These are phyloP conservation scores for Cryptococcus wingfieldii DNA, from an alignment of 1,284 basidiomycete genomes.

Conservation along the genomic window DNA sequence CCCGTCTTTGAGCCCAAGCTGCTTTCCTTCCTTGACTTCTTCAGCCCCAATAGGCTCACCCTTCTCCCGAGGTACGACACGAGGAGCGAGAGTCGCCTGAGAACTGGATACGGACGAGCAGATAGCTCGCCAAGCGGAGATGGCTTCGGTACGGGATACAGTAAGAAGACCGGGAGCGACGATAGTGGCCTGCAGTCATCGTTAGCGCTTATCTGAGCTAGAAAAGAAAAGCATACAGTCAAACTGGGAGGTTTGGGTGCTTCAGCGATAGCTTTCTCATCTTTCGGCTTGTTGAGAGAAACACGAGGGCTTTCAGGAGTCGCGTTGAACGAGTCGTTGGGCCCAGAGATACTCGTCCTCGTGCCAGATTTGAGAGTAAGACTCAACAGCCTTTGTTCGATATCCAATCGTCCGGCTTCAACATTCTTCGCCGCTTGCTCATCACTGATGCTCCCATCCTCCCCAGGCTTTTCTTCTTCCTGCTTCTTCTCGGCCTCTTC, in stretches of 20 bases:
- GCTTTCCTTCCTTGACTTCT: background rate
- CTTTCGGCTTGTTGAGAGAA: slow-evolving; percentile 22
- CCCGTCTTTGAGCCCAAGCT: slow-evolving; percentile 38
- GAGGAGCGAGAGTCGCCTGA: slow-evolving; percentile 12
- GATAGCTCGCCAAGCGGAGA: slow-evolving; percentile 46
- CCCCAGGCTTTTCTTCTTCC: slow-evolving; percentile 8
- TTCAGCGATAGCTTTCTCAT: slow-evolving; percentile 25
- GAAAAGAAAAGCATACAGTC: slow-evolving; percentile 29
- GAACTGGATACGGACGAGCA: slow-evolving; percentile 21
- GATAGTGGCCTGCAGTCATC: slow-evolving; percentile 45
- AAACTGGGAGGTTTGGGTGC: slow-evolving; percentile 42
- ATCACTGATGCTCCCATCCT: slow-evolving; percentile 5
- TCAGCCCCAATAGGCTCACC: slow-evolving; percentile 1
- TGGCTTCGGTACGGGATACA: slow-evolving; percentile 48
- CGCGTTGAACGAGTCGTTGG: background rate
- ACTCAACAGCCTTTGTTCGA: slow-evolving; percentile 29
- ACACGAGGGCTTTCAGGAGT: slow-evolving; percentile 13
- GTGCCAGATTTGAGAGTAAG: slow-evolving; percentile 22
- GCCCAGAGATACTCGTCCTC: slow-evolving; percentile 4
- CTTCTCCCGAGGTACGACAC: slow-evolving; percentile 12
- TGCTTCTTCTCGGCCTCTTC: slow-evolving; percentile 8
- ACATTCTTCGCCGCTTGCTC: slow-evolving; percentile 15
- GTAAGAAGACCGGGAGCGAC: slow-evolving; percentile 52
- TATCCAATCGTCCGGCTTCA: slow-evolving; percentile 17
- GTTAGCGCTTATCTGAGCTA: background rate